Evolutionary conservation across 305 asterid genomes (phyloP), one percentile per base, ranked within the genome.

Genomic region (Andrographis paniculata): DNA sequence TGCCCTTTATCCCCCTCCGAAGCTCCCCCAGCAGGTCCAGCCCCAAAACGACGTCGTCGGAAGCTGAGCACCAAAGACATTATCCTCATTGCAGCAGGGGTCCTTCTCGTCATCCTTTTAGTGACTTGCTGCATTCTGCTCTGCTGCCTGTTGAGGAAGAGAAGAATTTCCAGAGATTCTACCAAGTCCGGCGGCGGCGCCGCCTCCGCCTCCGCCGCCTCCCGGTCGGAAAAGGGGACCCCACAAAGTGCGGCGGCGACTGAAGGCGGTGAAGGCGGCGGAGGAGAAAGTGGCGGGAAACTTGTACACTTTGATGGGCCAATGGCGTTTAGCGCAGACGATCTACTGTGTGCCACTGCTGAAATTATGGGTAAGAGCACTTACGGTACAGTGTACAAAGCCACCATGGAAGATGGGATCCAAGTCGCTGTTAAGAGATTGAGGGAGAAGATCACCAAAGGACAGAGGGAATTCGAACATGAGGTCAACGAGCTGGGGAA

Each of bases 301-400:
- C 94, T 91, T 6, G 95, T 86, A 37, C 95, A 86, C 50, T 86
- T 86, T 46, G 99, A 91, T 39, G 99, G 96, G 23, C 78, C 93
- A 0, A 56, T 78, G 71, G 78, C 65, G 36, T 91, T 91, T 18
- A 59, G 87, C 20, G 99, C 96, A 31, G 96, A 91, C 55, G 99
- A 91, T 75, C 85, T 91, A 2, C 46, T 91, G 49, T 91, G 96
- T 63, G 99, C 99, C 0, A 86, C 96, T 11, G 99, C 99, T 16
- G 99, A 80, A 69, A 80, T 91, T 18, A 86, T 91, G 96, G 99
- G 99, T 1, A 91, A 91, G 61, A 86, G 95, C 56, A 91, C 95
- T 17, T 91, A 91, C 47, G 99, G 99, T 52, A 91, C 99, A 15
- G 95, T 77, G 45, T 91, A 91, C 39, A 91, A 75, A 53, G 94